These are phyloP conservation scores for Oleoguttula mirabilis DNA, from an alignment of 495 filamentous ascomycete species.

Conservation along the genomic window DNA sequence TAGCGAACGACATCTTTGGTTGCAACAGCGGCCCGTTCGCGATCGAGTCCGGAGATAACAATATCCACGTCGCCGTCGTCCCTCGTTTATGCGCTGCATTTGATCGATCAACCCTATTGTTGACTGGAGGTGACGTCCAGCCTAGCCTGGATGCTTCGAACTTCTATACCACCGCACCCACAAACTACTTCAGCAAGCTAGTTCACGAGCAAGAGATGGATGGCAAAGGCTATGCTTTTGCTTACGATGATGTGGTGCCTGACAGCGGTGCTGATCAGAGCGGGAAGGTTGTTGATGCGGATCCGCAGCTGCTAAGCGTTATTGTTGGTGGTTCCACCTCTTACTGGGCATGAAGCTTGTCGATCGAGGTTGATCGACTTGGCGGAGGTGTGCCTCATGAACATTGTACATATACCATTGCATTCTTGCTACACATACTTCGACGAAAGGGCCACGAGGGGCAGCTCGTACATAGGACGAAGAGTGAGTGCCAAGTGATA, in stretches of 20 bases:
- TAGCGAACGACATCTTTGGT: constrained; percentile 34
- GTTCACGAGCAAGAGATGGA: constrained; percentile 35
- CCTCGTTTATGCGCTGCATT: constrained; percentile 40
- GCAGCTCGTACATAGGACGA: no score
- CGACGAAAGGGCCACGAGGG: no score
- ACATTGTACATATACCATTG: no score
- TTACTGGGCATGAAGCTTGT: no score
- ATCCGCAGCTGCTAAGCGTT: constrained; percentile 23
- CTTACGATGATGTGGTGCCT: constrained; percentile 40
- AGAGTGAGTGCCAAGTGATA: no score
- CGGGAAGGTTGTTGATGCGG: constrained; percentile 27
- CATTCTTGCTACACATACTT: no score
- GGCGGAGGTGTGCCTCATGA: no score
- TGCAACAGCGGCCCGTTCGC: constrained; percentile 39
- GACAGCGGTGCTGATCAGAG: constrained; percentile 20
- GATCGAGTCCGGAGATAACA: constrained; percentile 28
- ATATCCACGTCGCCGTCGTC: constrained; percentile 35
- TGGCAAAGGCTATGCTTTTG: constrained; percentile 36
- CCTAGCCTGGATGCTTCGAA: constrained; percentile 25
- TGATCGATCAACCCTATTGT: constrained; percentile 32
- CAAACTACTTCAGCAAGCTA: constrained; percentile 35
- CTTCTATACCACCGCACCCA: constrained; percentile 27
- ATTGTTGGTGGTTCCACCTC: constrained; percentile 30
- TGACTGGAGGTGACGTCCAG: constrained; percentile 33
- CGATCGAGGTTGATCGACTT: no score